Evolutionary conservation across 164 flowering plant species (phyloP), one percentile per base, ranked within the genome.

Genomic region (Chloranthus sessilifolius): DNA sequence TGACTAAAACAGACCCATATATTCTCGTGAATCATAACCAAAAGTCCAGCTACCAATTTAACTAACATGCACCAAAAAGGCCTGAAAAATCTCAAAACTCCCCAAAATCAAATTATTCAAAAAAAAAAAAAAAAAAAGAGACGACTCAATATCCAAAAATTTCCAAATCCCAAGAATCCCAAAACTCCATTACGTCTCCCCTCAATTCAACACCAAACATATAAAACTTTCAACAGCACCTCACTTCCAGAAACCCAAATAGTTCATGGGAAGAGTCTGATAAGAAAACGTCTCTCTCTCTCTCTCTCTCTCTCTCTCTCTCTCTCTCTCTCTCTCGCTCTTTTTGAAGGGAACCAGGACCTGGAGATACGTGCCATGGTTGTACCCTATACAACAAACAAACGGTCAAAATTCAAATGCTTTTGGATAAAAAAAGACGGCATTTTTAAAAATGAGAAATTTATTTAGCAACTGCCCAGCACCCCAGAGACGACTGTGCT

Each of bases 341-440:
- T 24, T 6, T 47, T 53, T 60, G 58, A 60, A 53, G 39, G 50
- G 59, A 50, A 57, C 41, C 42, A 19, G 30, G 61, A 57, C 61
- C 45, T 65, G 70, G 70, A 65, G 72, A 63, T 63, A 50, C 68
- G 72, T 63, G 65, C 67, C 60, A 58, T 48, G 56, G 59, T 43
- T 48, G 55, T 15, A 3, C 5, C 23, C 30, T 25, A 47, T 44
- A 61, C 55, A n/a, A n/a, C n/a, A n/a, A n/a, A n/a, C n/a, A 61
- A 60, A 56, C 65, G 56, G 72, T 61, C 68, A 63, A 65, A 55
- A 17, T 47, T 60, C 66, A 55, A 50, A 60, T 5, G 36, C 31
- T 41, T 54, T 15, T 28, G 27, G 47, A 58, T 54, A n/a, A 28
- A 27, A 41, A 23, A 62, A n/a, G n/a, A n/a, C n/a, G n/a, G n/a